Conservation (phyloP, 2,329 filamentous ascomycete genomes). For the Pseudocercospora musae region DNA sequence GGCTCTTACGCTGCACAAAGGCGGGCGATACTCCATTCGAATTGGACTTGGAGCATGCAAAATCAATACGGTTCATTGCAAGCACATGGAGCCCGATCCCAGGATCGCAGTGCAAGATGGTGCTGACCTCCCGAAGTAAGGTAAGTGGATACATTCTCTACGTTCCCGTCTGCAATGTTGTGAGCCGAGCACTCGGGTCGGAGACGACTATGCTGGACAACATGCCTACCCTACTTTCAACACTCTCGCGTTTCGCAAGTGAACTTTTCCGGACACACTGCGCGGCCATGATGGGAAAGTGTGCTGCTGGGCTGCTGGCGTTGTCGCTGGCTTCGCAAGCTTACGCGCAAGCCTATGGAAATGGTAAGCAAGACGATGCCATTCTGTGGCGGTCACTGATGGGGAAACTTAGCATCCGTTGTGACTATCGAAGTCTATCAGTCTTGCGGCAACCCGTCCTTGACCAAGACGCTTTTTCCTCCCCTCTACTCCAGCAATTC, state of each 20-base stretch:
- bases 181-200: neutral
- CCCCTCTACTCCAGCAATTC: neutral
- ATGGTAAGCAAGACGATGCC: neutral
- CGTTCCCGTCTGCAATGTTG: neutral
- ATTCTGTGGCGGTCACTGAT: neutral
- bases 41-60: neutral
- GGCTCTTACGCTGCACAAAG: neutral
- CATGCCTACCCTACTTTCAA: neutral
- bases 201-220: neutral
- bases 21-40: neutral
- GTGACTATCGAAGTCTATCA: constrained; percentile 4
- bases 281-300: neutral
- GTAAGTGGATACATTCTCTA: neutral
- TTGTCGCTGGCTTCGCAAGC: neutral
- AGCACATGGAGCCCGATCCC: neutral
- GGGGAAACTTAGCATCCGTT: neutral
- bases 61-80: neutral
- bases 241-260: neutral
- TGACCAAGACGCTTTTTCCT: constrained; percentile 4
- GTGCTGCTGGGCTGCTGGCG: neutral
- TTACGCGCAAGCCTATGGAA: neutral
- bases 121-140: neutral
- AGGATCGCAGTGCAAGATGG: neutral
- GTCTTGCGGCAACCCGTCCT: constrained; percentile 4
- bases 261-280: neutral